These are phyloP conservation scores for Calonectria ilicicola DNA, from an alignment of 2,329 filamentous ascomycete genomes.

Conservation along the genomic window DNA sequence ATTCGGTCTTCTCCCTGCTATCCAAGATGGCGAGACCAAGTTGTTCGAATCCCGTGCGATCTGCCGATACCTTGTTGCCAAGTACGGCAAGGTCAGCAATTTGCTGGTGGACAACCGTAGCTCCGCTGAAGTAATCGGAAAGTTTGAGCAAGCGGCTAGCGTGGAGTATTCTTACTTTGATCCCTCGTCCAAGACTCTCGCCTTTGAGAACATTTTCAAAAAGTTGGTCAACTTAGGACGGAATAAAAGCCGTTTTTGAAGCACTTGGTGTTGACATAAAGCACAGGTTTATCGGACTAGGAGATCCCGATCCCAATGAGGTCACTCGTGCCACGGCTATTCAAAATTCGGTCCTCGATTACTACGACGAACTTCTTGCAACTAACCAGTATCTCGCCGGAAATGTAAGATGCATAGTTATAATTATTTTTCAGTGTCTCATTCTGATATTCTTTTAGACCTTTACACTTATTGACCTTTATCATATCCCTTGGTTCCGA, in stretches of 20 bases:
- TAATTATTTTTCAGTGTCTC: no score
- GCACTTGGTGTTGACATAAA: background rate
- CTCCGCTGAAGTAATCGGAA: background rate
- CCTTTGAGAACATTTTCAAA: background rate
- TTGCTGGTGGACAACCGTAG: background rate
- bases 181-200: background rate
- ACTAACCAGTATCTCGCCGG: background rate
- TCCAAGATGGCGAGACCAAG: background rate
- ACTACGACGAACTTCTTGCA: background rate
- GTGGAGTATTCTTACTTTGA: background rate
- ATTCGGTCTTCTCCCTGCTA: background rate
- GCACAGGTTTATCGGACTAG: background rate
- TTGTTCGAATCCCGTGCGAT: constrained; percentile 2
- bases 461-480: background rate
- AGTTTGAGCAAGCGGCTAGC: background rate
- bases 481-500: background rate
- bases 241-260: no score
- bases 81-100: constrained; percentile 5
- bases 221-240: background rate
- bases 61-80: constrained; percentile 5
- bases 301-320: background rate
- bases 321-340: background rate
- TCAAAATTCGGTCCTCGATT: background rate
- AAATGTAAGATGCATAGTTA: background rate
- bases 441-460: background rate